A percentile compares a stretch with the other conserved stretches of the same genome.
These are phyloP conservation scores for Agrocybe praecox DNA, from an alignment of 768 basidiomycete species.

Conservation along the genomic window DNA sequence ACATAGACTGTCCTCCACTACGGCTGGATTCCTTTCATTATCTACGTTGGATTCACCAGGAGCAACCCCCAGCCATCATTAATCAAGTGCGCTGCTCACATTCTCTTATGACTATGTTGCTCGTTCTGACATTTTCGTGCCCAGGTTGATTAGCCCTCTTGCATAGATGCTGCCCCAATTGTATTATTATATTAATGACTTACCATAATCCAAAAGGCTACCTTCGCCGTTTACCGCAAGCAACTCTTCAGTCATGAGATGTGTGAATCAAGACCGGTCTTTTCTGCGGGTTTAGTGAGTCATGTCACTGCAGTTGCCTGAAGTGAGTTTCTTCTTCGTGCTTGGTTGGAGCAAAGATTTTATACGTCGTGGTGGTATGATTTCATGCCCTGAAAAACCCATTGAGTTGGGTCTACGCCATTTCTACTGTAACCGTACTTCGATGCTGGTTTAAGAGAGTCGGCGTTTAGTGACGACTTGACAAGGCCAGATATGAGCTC, in stretches of 20 bases:
- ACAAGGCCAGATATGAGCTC: slow-evolving; percentile 91
- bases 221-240: slow-evolving; percentile 1
- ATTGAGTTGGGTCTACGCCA: slow-evolving; percentile 15
- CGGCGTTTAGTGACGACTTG: slow-evolving; percentile 55
- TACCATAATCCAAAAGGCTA: slow-evolving; percentile 25
- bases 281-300: not conserved
- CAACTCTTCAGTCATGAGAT: not conserved
- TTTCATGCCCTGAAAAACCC: slow-evolving; percentile 33
- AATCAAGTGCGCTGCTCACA: slow-evolving; percentile 74
- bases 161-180: slow-evolving; percentile 50
- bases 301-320: not conserved
- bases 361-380: slow-evolving; percentile 67
- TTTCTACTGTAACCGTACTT: slow-evolving; percentile 49
- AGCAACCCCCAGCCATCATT: slow-evolving; percentile 94
- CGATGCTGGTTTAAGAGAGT: slow-evolving; percentile 49
- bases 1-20: slow-evolving; percentile 87
- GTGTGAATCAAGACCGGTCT: not conserved
- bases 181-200: slow-evolving; percentile 26
- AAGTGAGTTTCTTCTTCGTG: slow-evolving; percentile 29
- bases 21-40: slow-evolving; percentile 95
- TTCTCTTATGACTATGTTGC: not conserved
- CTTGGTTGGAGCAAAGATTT: slow-evolving; percentile 49
- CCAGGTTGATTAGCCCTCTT: slow-evolving; percentile 92
- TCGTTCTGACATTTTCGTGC: slow-evolving; percentile 9
- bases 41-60: slow-evolving; percentile 91